Evolutionary conservation across 306 rosid species (phyloP).

Genomic region (Glycine soja): DNA sequence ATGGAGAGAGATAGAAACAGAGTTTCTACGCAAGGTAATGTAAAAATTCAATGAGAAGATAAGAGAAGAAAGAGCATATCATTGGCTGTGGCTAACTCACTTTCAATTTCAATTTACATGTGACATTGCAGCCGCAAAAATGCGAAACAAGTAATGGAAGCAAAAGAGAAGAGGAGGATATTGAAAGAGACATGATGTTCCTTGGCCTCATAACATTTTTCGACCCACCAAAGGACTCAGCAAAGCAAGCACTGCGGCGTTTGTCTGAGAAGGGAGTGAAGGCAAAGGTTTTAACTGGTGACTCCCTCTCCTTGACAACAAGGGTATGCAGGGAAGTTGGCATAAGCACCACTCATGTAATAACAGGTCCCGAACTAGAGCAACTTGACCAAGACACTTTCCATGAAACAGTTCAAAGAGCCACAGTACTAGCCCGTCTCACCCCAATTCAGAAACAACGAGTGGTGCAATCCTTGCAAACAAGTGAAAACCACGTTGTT

Average conservation of each 20-base stretch:
- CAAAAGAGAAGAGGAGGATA: constrained; percentile 44
- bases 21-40: neutral
- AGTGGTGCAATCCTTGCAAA: constrained; percentile 82
- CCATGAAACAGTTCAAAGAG: constrained; percentile 71
- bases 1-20: neutral
- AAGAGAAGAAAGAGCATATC: neutral
- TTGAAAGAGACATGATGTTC: constrained; percentile 75
- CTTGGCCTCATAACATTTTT: constrained; percentile 81
- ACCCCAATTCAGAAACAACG: constrained; percentile 83
- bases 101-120: constrained; percentile 13
- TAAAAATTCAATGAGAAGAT: neutral
- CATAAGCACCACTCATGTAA: constrained; percentile 69
- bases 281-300: constrained; percentile 86
- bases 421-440: constrained; percentile 83
- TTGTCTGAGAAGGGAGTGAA: constrained; percentile 84
- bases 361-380: constrained; percentile 86
- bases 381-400: constrained; percentile 69
- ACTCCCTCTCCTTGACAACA: constrained; percentile 72
- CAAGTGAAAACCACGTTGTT: constrained; percentile 67
- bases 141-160: constrained; percentile 46
- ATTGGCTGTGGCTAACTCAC: neutral
- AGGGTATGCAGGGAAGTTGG: constrained; percentile 87
- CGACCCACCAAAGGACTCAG: constrained; percentile 90
- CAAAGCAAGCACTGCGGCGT: constrained; percentile 81
- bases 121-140: constrained; percentile 46